Conservation (phyloP, 148 eudicot species). For the Rhododendron griersonianum region DNA sequence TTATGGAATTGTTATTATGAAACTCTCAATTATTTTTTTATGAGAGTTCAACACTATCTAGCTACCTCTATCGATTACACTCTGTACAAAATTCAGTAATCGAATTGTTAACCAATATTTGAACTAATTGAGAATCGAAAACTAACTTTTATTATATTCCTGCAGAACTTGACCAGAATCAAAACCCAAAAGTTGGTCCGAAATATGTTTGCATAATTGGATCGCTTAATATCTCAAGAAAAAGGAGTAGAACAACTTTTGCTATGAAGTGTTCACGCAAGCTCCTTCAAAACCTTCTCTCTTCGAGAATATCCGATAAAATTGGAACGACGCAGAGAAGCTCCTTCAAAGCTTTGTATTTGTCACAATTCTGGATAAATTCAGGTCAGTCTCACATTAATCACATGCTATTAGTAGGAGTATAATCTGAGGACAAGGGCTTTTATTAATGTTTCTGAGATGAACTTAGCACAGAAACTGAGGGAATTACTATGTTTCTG, state of each 20-base stretch:
- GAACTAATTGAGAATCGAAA: neutral
- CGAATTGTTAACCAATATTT: too few species aligned
- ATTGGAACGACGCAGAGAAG: too few species aligned
- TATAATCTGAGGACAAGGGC: neutral
- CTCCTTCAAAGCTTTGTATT: neutral
- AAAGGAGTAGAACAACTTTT: neutral
- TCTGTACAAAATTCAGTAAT: too few species aligned
- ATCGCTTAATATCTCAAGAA: neutral
- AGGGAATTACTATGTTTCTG: neutral
- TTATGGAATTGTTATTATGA: too few species aligned
- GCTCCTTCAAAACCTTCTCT: too few species aligned
- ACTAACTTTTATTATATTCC: too few species aligned
- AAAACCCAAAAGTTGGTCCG: neutral
- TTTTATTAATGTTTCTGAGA: neutral
- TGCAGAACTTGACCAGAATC: neutral
- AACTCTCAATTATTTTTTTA: too few species aligned
- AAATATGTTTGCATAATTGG: neutral
- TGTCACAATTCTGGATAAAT: neutral
- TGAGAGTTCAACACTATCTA: too few species aligned
- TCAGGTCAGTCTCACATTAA: neutral
- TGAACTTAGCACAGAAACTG: neutral
- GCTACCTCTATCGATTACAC: too few species aligned
- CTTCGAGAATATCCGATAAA: too few species aligned
- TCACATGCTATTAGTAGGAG: neutral
- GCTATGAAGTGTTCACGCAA: neutral